These are phyloP conservation scores for Micractinium conductrix DNA, from an alignment of 139 green algal species.

Conservation along the genomic window DNA sequence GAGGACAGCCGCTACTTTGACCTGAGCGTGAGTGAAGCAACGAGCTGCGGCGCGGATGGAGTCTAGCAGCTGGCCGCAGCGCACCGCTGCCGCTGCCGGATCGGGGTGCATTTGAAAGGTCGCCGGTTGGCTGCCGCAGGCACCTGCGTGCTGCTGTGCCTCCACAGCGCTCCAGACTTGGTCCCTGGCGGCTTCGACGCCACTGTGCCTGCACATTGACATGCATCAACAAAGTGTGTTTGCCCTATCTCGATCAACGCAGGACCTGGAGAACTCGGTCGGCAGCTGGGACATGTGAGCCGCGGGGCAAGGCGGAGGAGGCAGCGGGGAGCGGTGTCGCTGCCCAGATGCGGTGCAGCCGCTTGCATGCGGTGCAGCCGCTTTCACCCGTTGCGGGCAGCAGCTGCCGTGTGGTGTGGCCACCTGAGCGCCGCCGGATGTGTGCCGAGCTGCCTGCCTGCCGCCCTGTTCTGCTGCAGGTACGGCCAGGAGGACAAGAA, in stretches of 20 bases:
- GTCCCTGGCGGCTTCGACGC: no score
- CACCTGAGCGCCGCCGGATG: no score
- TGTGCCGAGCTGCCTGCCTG: neutral
- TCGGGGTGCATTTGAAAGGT: neutral
- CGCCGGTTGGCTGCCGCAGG: no score
- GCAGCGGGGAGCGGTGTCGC: no score
- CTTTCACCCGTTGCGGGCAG: no score
- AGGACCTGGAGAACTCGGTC: constrained; percentile 94
- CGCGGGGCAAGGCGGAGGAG: no score
- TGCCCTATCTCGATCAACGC: neutral
- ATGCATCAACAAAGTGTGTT: neutral
- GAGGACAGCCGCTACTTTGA: constrained; percentile 90
- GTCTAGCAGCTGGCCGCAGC: neutral
- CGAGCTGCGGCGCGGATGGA: no score
- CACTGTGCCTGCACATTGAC: no score
- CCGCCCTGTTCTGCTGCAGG: neutral
- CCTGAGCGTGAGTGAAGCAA: constrained; percentile 66
- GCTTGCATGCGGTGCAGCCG: no score
- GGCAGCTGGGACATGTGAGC: constrained; percentile 89
- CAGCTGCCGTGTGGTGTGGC: no score
- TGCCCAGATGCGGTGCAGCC: no score
- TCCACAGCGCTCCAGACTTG: neutral
- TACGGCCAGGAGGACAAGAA: constrained; percentile 89
- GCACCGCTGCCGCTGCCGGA: neutral
- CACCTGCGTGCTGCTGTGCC: neutral